These are phyloP conservation scores for Termitomyces sp. DNA, from an alignment of 768 basidiomycete species.

Conservation along the genomic window DNA sequence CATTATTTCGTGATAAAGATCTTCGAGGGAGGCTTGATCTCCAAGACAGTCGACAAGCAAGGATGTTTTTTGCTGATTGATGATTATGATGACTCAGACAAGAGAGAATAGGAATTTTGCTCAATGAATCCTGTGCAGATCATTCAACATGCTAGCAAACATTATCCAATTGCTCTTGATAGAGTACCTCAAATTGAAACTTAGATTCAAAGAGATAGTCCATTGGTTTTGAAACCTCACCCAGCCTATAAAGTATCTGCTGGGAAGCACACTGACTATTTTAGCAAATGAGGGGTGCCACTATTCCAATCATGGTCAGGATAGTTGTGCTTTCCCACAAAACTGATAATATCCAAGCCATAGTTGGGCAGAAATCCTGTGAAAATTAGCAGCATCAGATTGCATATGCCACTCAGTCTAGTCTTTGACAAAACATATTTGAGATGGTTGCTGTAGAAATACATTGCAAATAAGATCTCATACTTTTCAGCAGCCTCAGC, in stretches of 20 bases:
- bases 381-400: not conserved
- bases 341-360: not conserved
- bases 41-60: not conserved
- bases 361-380: not conserved
- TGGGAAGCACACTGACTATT: not conserved
- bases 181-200: not conserved
- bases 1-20: not conserved
- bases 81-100: not conserved
- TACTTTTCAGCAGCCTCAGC: conserved; percentile 5
- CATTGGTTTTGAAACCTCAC: not conserved
- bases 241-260: not conserved
- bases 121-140: not conserved
- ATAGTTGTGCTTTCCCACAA: not conserved
- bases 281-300: not conserved
- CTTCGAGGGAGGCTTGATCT: not conserved
- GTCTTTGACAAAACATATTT: not conserved
- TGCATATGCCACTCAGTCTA: not conserved
- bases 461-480: not conserved
- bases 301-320: not conserved
- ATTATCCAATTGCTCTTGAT: not conserved
- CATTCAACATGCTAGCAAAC: not conserved
- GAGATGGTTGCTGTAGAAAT: not conserved
- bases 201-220: not conserved
- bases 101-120: not conserved
- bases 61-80: not conserved